Conservation (phyloP, 371 early-diverging fungal species). For the Dichotomocladium elegans region DNA sequence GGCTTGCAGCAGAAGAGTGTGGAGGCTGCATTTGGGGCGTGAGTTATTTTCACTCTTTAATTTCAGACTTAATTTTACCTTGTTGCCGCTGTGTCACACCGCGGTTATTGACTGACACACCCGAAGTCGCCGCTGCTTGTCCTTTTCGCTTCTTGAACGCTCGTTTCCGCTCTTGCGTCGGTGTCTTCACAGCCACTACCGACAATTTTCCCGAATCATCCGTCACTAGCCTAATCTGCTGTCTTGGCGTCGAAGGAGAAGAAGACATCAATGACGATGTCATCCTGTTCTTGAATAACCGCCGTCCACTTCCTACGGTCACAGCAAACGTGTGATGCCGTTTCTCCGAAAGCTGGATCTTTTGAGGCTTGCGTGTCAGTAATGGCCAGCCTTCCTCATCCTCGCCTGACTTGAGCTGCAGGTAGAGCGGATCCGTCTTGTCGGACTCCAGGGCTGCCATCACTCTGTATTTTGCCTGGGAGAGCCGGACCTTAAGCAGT, state of each 20-base stretch:
- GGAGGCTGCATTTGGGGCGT: too few relatives aligned
- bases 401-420: not conserved
- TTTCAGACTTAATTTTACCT: too few relatives aligned
- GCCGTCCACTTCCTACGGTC: constrained; percentile 19
- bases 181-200: not conserved
- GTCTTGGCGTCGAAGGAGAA: too few relatives aligned
- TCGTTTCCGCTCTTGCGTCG: not conserved
- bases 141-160: too few relatives aligned
- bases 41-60: too few relatives aligned
- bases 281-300: too few relatives aligned
- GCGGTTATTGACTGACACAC: too few relatives aligned
- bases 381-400: not conserved
- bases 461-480: constrained; percentile 18
- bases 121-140: too few relatives aligned
- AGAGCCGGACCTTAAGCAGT: constrained; percentile 18
- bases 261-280: too few relatives aligned
- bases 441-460: constrained; percentile 14
- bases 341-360: constrained; percentile 11
- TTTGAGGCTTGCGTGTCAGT: not conserved
- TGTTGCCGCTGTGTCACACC: too few relatives aligned
- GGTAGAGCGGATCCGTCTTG: not conserved
- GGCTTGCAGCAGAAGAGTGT: constrained; percentile 34
- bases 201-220: not conserved
- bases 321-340: constrained; percentile 6
- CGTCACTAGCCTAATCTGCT: not conserved